phyloP scores from a whole-genome alignment of 345 rosid genomes.

The Aethionema arabicum region DNA sequence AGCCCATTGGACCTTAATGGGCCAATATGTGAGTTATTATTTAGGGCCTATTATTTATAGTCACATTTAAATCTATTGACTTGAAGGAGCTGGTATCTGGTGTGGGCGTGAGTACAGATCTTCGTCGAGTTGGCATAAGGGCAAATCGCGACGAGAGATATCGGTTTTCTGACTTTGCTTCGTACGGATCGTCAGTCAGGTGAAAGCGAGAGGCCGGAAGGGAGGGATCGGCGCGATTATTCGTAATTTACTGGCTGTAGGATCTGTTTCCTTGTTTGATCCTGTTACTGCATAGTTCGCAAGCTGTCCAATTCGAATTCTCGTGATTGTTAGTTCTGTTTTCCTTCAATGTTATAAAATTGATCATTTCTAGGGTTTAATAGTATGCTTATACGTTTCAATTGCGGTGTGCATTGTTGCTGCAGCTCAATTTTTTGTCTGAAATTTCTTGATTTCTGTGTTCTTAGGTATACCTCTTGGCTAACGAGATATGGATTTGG shows the following conservation, averaged over 20 bases:
- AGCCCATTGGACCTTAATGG: conserved; percentile 5
- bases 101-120: conserved; percentile 18
- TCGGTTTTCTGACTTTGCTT: conserved; percentile 35
- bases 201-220: conserved; percentile 4
- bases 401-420: conserved; percentile 1
- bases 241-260: conserved; percentile 9
- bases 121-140: conserved; percentile 5
- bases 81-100: not conserved
- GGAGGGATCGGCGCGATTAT: conserved; percentile 27
- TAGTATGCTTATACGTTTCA: conserved; percentile 3
- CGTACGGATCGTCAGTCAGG: conserved; percentile 36
- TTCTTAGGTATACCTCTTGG: conserved; percentile 32
- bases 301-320: conserved; percentile 21
- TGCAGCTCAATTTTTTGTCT: conserved; percentile 9
- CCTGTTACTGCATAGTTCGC: conserved; percentile 16
- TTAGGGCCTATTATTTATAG: conserved; percentile 1
- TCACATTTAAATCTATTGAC: not conserved
- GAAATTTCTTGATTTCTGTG: conserved; percentile 1
- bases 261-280: conserved; percentile 24
- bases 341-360: not conserved
- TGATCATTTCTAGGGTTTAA: conserved; percentile 20
- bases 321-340: conserved; percentile 11
- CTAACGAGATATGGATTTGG: conserved; percentile 65
- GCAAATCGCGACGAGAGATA: conserved; percentile 31
- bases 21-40: not conserved